Evolutionary conservation across 768 basidiomycete genomes (phyloP), one percentile per base, ranked within the genome.

Genomic region (Suillus subaureus): DNA sequence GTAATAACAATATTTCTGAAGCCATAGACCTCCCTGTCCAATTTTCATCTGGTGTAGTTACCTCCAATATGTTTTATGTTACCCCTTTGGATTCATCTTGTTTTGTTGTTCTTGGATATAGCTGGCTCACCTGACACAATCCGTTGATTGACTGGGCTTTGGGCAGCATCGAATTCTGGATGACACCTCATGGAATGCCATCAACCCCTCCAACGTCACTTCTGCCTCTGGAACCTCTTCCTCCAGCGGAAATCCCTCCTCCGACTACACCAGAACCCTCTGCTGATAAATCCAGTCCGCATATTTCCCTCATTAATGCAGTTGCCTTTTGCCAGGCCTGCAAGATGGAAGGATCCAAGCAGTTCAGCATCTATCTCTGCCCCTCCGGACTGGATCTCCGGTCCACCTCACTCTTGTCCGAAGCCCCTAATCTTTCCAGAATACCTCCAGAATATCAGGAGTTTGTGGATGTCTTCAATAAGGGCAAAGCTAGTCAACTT

Each of bases 51-150:
- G 40, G 47, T 33, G 40, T 54, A 39, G 60, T 61, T n/a, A 65
- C 60, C 37, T 49, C 51, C 18, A 26, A 31, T 8, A 39, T 6
- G 16, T 45, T 61, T 55, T 65, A 54, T 16, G 21, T 65, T 4
- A 61, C 64, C 31, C 60, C 28, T 6, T 65, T 65, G 60, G 58
- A 65, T 52, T 61, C 61, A 7, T 35, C 43, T 15, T 65, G 64
- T 39, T 12, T 16, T 7, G 9, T 61, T 6, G 49, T 65, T 21
- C 58, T 65, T 6, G 61, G 64, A 65, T 61, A 61, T 54, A 61
- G 61, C 64, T 65, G 56, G 64, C 57, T 65, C 58, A 28, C 56
- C 58, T 28, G 6, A 45, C 43, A 45, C 43, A 45, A 45, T 45
- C 43, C 43, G 3, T 45, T 45, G 43, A 45, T 45, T 45, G 43